Conservation (phyloP, 305 asterid genomes). For the Rubia tinctorum region DNA sequence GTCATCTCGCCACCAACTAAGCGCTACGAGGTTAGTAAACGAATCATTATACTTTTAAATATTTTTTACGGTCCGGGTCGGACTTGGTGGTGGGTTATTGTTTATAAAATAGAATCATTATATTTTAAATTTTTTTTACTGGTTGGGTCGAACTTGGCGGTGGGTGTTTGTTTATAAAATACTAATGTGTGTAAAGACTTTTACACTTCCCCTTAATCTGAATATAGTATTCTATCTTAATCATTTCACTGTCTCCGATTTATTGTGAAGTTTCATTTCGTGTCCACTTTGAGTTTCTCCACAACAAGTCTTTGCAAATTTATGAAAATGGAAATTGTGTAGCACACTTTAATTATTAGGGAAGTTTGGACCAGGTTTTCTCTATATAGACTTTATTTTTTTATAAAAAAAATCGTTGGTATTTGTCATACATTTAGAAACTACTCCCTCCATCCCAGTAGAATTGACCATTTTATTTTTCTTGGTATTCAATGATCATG, state of each 20-base stretch:
- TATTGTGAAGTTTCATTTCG: not conserved
- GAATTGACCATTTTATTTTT: no score
- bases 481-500: no score
- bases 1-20: conserved; percentile 37
- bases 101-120: no score
- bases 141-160: no score
- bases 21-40: conserved; percentile 33
- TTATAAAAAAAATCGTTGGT: not conserved
- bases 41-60: no score
- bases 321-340: not conserved
- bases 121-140: no score
- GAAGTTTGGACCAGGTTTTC: not conserved
- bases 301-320: not conserved
- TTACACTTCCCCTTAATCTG: not conserved
- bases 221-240: not conserved
- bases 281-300: not conserved
- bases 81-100: no score
- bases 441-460: no score
- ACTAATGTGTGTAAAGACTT: not conserved
- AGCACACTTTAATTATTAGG: not conserved
- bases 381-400: not conserved
- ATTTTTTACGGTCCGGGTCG: no score
- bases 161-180: no score
- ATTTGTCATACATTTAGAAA: no score
- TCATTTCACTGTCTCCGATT: not conserved